A percentile compares a stretch with the other conserved stretches of the same genome.
Conservation (phyloP, 1,139 yeast species). For the Kodamaea anthophila region DNA sequence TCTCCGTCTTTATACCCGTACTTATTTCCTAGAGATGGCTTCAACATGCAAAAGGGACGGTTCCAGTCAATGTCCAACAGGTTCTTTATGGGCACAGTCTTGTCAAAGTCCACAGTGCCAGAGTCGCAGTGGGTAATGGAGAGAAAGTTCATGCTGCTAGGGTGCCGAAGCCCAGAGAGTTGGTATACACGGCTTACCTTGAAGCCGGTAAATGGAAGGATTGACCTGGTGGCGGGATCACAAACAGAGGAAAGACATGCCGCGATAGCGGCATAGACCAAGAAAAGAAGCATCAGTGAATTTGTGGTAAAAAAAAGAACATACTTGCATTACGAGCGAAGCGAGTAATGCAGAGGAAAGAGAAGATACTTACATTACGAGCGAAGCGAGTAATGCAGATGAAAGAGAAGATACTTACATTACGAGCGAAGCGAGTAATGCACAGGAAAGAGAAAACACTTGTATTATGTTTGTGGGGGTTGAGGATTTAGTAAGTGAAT, state of each 20-base stretch:
- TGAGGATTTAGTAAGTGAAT: too few species aligned
- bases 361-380: too few species aligned
- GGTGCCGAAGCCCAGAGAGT: constrained; percentile 27
- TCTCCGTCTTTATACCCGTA: constrained; percentile 2
- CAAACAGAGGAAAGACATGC: constrained; percentile 26
- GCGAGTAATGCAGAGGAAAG: too few species aligned
- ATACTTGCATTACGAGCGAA: too few species aligned
- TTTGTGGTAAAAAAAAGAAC: too few species aligned
- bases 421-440: too few species aligned
- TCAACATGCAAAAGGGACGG: constrained; percentile 43
- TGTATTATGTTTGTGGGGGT: too few species aligned
- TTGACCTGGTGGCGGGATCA: constrained; percentile 24
- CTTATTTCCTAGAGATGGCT: constrained; percentile 7
- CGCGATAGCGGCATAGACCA: not conserved
- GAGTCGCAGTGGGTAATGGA: constrained; percentile 48
- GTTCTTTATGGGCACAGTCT: constrained; percentile 27
- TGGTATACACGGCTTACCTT: constrained; percentile 49
- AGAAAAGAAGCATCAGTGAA: not conserved
- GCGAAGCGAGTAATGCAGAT: too few species aligned
- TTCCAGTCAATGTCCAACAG: constrained; percentile 42
- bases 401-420: too few species aligned
- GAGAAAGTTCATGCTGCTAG: constrained; percentile 40
- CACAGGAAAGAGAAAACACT: too few species aligned
- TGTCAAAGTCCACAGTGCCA: constrained; percentile 47
- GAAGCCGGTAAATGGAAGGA: constrained; percentile 53